A percentile compares a stretch with the other conserved stretches of the same genome.
phyloP scores from a whole-genome alignment of 2,329 filamentous ascomycete genomes.

The Penicillium sp. region DNA sequence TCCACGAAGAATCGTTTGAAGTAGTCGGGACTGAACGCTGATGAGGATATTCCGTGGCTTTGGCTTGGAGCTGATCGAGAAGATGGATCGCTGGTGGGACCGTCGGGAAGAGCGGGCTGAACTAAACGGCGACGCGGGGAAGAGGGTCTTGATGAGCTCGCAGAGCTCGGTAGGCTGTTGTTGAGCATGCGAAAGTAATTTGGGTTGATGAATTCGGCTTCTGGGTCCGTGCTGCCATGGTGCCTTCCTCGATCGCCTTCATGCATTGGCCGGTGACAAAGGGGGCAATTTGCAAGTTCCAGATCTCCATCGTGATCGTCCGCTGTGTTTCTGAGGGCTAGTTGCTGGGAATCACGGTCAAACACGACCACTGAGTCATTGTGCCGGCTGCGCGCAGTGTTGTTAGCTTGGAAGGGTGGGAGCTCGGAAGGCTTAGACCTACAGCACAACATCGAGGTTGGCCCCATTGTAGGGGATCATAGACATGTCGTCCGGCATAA shows the following conservation, averaged over 20 bases:
- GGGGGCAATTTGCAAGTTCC: conserved; percentile 75
- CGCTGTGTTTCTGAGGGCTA: conserved; percentile 73
- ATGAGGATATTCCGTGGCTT: conserved; percentile 73
- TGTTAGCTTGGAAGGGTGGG: conserved; percentile 17
- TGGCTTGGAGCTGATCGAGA: conserved; percentile 45
- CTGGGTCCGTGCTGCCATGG: conserved; percentile 34
- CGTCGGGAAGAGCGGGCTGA: conserved; percentile 49
- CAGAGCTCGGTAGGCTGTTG: conserved; percentile 56
- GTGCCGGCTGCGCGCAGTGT: conserved; percentile 67
- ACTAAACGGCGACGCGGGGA: conserved; percentile 53
- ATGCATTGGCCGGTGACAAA: conserved; percentile 74
- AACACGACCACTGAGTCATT: conserved; percentile 90
- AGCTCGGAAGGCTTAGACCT: conserved; percentile 23
- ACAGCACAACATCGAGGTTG: conserved; percentile 50
- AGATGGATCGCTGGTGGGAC: conserved; percentile 49
- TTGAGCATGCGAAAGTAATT: conserved; percentile 95
- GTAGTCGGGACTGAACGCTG: conserved; percentile 89
- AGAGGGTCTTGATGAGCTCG: conserved; percentile 47
- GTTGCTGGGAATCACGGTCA: conserved; percentile 79
- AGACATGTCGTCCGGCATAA: conserved; percentile 45
- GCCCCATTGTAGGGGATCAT: conserved; percentile 46
- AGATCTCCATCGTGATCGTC: conserved; percentile 51
- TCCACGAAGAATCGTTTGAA: conserved; percentile 93
- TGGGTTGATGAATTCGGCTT: conserved; percentile 77
- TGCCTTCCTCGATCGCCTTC: conserved; percentile 50